These are phyloP conservation scores for Escovopsis sp. DNA, from an alignment of 2,329 filamentous ascomycete species.

Conservation along the genomic window DNA sequence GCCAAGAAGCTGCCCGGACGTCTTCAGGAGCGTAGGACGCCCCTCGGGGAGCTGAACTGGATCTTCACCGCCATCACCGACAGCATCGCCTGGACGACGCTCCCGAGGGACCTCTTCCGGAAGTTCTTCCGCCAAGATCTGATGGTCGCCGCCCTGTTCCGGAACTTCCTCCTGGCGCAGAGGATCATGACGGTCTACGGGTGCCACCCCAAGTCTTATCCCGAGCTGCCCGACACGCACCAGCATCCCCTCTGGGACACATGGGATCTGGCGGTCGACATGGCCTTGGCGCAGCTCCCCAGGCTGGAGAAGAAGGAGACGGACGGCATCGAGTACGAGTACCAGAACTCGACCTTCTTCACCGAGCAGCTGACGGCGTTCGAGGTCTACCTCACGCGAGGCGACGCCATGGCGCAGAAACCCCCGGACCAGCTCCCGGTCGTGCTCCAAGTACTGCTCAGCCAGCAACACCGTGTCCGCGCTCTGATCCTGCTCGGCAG, in stretches of 20 bases:
- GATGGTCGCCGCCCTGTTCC: constrained; percentile 96
- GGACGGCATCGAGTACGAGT: constrained; percentile 68
- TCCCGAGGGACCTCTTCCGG: constrained; percentile 81
- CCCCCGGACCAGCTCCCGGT: constrained; percentile 91
- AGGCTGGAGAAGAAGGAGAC: constrained; percentile 66
- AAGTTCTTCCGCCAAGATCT: constrained; percentile 95
- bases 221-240: constrained; percentile 83
- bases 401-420: constrained; percentile 65
- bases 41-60: constrained; percentile 94
- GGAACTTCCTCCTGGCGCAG: constrained; percentile 89
- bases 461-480: constrained; percentile 82
- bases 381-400: constrained; percentile 79
- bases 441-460: constrained; percentile 86
- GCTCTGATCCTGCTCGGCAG: constrained; percentile 84
- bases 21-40: constrained; percentile 82
- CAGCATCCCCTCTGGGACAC: constrained; percentile 92
- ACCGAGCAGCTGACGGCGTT: constrained; percentile 94
- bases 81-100: constrained; percentile 94
- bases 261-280: constrained; percentile 94
- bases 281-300: constrained; percentile 80
- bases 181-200: constrained; percentile 93
- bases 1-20: constrained; percentile 82
- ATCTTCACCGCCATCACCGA: constrained; percentile 99
- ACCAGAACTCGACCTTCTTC: constrained; percentile 90
- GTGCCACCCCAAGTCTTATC: constrained; percentile 85